Conservation (phyloP, 371 early-diverging fungal genomes). For the Rhizopus arrhizus region DNA sequence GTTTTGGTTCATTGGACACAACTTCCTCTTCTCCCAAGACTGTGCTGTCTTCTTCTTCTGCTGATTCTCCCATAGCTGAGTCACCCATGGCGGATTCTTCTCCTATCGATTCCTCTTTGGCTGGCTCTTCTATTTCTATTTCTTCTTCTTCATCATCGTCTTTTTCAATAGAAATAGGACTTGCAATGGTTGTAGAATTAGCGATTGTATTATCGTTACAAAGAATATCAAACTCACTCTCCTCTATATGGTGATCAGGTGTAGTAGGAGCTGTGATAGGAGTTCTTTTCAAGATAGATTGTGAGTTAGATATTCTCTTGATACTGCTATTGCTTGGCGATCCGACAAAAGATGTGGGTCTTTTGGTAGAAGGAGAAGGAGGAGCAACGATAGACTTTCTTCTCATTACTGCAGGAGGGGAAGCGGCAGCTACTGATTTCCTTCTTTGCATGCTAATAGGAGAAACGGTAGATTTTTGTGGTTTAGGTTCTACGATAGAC, state of each 20-base stretch:
- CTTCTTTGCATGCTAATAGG: background rate
- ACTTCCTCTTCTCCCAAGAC: too few relatives aligned
- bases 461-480: conserved; percentile 5
- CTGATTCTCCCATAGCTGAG: too few relatives aligned
- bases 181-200: conserved; percentile 1
- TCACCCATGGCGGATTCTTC: too few relatives aligned
- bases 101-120: conserved; percentile 56
- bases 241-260: conserved; percentile 16
- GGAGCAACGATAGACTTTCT: conserved; percentile 14
- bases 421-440: background rate
- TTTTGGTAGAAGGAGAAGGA: background rate
- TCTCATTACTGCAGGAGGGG: background rate
- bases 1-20: conserved; percentile 10
- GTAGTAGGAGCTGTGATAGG: conserved; percentile 40
- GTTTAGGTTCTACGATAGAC: background rate
- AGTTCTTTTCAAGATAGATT: conserved; percentile 25
- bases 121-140: conserved; percentile 31
- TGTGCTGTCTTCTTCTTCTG: too few relatives aligned
- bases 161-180: conserved; percentile 4
- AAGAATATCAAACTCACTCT: background rate
- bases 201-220: background rate
- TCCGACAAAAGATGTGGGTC: background rate
- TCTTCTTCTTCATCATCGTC: background rate
- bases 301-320: too few relatives aligned
- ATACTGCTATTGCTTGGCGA: too few relatives aligned